Evolutionary conservation across 768 basidiomycete species (phyloP).

Genomic region (Trametopsis cervina): DNA sequence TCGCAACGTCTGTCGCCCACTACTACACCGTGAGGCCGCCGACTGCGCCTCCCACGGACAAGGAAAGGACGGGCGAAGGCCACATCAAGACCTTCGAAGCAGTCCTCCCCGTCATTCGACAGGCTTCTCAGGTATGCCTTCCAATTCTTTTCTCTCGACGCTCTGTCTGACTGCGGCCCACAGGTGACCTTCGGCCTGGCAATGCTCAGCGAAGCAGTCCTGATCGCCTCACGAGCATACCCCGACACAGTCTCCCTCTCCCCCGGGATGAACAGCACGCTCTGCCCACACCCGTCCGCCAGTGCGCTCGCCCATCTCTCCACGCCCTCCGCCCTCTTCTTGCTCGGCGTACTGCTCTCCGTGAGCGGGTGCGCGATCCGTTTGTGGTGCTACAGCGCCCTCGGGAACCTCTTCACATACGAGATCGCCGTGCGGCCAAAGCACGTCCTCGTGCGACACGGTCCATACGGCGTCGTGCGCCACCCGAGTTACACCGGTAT

Average conservation of each 20-base stretch:
- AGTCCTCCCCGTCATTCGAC: too few relatives aligned
- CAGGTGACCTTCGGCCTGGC: too few relatives aligned
- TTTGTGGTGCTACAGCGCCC: conserved; percentile 10
- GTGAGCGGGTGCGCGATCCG: conserved; percentile 1
- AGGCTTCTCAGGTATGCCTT: too few relatives aligned
- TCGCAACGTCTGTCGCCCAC: too few relatives aligned
- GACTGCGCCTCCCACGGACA: neutral
- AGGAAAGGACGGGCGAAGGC: neutral
- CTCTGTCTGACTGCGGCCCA: neutral
- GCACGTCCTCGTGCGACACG: conserved; percentile 14
- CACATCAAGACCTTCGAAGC: neutral
- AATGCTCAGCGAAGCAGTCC: too few relatives aligned
- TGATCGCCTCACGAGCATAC: too few relatives aligned
- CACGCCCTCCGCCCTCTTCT: conserved; percentile 4
- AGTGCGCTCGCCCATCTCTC: neutral
- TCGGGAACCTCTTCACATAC: conserved; percentile 16
- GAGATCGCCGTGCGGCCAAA: conserved; percentile 7
- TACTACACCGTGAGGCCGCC: conserved; percentile 4
- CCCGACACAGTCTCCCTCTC: neutral
- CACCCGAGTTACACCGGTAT: conserved; percentile 15
- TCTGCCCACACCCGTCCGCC: neutral
- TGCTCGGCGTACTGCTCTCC: neutral
- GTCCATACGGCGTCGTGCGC: conserved; percentile 16
- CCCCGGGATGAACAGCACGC: neutral
- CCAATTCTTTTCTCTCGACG: neutral